Conservation (phyloP, 805 yeast species). For the Debaryomyces castellii region DNA sequence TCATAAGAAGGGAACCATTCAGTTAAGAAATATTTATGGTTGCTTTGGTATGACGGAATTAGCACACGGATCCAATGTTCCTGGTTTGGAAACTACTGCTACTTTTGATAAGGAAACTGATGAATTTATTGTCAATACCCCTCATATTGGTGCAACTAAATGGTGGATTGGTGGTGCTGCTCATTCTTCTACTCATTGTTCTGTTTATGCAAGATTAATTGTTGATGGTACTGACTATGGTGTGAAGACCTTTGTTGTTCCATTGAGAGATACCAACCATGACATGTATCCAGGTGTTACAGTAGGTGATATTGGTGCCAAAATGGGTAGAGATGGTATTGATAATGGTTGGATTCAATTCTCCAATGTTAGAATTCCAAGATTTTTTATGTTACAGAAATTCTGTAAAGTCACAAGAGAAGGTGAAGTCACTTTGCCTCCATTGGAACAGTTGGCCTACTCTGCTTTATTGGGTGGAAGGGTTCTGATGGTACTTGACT, state of each 20-base stretch:
- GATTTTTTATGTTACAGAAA: constrained; percentile 47
- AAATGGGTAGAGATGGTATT: constrained; percentile 50
- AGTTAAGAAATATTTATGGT: constrained; percentile 57
- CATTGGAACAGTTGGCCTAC: constrained; percentile 45
- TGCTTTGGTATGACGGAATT: constrained; percentile 68
- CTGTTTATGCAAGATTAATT: constrained; percentile 42
- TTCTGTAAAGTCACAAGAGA: constrained; percentile 40
- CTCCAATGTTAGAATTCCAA: constrained; percentile 42
- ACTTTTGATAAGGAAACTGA: constrained; percentile 40
- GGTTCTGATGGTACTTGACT: constrained; percentile 44
- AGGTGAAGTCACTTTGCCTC: constrained; percentile 42
- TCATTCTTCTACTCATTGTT: constrained; percentile 44
- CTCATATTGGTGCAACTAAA: constrained; percentile 49
- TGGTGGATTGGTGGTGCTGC: constrained; percentile 56
- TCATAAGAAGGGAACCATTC: constrained; percentile 59
- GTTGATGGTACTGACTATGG: constrained; percentile 47
- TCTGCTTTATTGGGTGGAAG: constrained; percentile 46
- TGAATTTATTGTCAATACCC: constrained; percentile 45
- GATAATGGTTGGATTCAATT: constrained; percentile 52
- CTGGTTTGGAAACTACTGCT: constrained; percentile 56
- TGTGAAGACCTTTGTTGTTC: constrained; percentile 46
- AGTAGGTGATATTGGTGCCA: constrained; percentile 47
- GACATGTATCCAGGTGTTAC: constrained; percentile 43
- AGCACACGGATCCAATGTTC: constrained; percentile 62
- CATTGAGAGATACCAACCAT: constrained; percentile 44